Percentiles rank a stretch among this genome's conserved stretches.
Evolutionary conservation across 164 flowering plant species (phyloP).

Genomic region (Sedum album): DNA sequence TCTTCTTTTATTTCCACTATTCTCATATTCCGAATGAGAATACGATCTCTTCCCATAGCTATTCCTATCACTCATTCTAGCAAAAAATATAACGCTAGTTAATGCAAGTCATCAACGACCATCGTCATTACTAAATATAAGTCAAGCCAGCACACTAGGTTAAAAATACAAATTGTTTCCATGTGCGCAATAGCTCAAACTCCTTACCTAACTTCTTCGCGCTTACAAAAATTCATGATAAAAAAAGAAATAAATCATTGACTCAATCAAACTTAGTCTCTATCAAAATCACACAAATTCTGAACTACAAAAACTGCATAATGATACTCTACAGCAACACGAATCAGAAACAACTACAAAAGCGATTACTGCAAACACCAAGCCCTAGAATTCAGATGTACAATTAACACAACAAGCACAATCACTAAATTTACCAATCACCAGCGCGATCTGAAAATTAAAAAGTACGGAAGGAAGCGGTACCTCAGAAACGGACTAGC

Average conservation of each 20-base stretch:
- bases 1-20: slow-evolving; percentile 30
- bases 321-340: background rate
- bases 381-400: background rate
- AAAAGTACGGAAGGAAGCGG: background rate
- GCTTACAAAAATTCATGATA: background rate
- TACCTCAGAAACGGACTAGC: background rate
- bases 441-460: too few relatives aligned
- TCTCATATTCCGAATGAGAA: slow-evolving; percentile 35
- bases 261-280: background rate
- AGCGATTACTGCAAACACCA: background rate
- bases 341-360: background rate
- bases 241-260: background rate
- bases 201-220: background rate
- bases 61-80: slow-evolving; percentile 30
- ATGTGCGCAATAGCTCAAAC: background rate
- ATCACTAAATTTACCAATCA: background rate
- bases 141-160: background rate
- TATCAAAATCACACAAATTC: background rate
- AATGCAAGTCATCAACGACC: too few relatives aligned
- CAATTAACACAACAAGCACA: background rate
- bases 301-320: background rate
- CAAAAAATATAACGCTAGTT: background rate
- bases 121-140: background rate
- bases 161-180: background rate
- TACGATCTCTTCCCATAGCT: slow-evolving; percentile 34